These are phyloP conservation scores for Withania somnifera DNA, from an alignment of 305 asterid species.

Conservation along the genomic window DNA sequence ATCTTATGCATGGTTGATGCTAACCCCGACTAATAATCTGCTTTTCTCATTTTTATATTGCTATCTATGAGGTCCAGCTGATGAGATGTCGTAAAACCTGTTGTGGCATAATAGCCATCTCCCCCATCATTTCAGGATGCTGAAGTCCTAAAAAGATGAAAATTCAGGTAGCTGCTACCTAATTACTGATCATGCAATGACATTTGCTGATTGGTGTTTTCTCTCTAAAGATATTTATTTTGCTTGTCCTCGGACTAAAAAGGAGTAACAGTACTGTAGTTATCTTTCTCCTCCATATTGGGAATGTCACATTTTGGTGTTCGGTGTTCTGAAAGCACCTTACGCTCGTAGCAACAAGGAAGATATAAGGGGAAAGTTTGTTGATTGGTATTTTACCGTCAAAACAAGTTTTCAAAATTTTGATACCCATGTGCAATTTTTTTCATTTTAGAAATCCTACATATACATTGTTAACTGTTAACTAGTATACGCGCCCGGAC, in stretches of 20 bases:
- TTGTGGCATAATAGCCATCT: background rate
- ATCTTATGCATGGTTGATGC: conserved; percentile 5
- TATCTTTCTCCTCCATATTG: background rate
- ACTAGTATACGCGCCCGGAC: too few relatives aligned
- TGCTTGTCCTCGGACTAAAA: background rate
- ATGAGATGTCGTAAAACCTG: background rate
- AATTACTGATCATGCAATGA: background rate
- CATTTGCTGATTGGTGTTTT: background rate
- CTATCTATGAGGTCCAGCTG: background rate
- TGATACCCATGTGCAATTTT: background rate
- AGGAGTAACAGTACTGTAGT: background rate
- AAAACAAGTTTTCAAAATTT: background rate
- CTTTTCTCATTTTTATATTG: background rate
- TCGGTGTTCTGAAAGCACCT: background rate
- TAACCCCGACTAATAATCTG: background rate
- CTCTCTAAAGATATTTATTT: background rate
- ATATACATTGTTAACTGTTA: background rate
- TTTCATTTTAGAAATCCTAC: background rate
- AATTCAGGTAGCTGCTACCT: background rate
- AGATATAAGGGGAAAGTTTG: background rate
- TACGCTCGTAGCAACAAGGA: background rate
- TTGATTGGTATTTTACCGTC: background rate
- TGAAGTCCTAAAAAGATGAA: background rate
- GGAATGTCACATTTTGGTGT: background rate
- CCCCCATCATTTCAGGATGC: background rate